Evolutionary conservation across 2,329 filamentous ascomycete genomes (phyloP).

Genomic region (Fusarium sp.): DNA sequence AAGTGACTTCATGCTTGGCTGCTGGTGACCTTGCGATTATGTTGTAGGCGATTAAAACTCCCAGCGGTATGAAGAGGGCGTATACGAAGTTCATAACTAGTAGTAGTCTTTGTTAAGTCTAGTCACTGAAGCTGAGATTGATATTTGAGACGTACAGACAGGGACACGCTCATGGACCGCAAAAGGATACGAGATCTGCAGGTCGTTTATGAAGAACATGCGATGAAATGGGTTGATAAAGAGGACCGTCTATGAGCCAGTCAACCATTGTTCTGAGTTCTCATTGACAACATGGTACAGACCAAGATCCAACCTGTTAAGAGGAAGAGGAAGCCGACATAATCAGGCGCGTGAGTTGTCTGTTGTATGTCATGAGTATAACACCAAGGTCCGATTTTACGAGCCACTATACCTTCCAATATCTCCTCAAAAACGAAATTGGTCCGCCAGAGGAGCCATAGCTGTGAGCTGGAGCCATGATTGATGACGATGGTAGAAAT

Average conservation of each 20-base stretch:
- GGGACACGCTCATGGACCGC: slow-evolving; percentile 85
- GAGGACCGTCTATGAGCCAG: slow-evolving; percentile 40
- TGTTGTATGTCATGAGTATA: slow-evolving; percentile 44
- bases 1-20: slow-evolving; percentile 86
- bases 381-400: no score
- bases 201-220: slow-evolving; percentile 90
- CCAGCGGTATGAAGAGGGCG: slow-evolving; percentile 75
- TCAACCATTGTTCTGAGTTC: background rate
- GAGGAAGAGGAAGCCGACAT: slow-evolving; percentile 80
- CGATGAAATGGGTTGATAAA: slow-evolving; percentile 86
- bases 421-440: slow-evolving; percentile 49
- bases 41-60: slow-evolving; percentile 73
- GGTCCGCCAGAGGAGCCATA: slow-evolving; percentile 31
- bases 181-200: slow-evolving; percentile 85
- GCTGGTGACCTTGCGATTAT: slow-evolving; percentile 66
- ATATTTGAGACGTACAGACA: slow-evolving; percentile 65
- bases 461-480: slow-evolving; percentile 42
- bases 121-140: background rate
- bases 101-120: background rate
- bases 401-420: slow-evolving; percentile 56
- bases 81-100: slow-evolving; percentile 80
- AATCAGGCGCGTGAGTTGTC: slow-evolving; percentile 89
- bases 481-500: background rate
- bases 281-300: slow-evolving; percentile 32
- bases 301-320: slow-evolving; percentile 72